phyloP scores from a whole-genome alignment of 768 basidiomycete species.

The Gelatoporia subvermispora region DNA sequence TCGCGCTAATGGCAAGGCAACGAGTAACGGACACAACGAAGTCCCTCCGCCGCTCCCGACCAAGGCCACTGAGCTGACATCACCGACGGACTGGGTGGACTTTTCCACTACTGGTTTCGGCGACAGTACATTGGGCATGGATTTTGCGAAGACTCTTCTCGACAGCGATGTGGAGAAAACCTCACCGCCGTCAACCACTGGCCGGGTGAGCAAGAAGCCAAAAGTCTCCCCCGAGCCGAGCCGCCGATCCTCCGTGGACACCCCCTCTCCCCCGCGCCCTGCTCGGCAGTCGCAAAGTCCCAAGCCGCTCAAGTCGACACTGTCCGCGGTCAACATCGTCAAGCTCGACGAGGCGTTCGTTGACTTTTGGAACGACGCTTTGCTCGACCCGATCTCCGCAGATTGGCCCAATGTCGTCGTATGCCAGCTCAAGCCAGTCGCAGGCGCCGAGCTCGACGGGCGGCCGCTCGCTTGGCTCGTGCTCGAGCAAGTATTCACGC shows the following conservation, averaged over 20 bases:
- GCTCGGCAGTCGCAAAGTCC: slow-evolving; percentile 1
- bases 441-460: slow-evolving; percentile 23
- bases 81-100: slow-evolving; percentile 56
- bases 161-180: slow-evolving; percentile 59
- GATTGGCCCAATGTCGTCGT: slow-evolving; percentile 68
- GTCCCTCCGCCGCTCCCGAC: slow-evolving; percentile 12
- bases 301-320: slow-evolving; percentile 21
- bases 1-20: slow-evolving; percentile 1
- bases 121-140: slow-evolving; percentile 33
- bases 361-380: slow-evolving; percentile 76
- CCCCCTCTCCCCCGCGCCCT: slow-evolving; percentile 5
- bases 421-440: slow-evolving; percentile 53
- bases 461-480: slow-evolving; percentile 59
- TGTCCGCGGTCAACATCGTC: slow-evolving; percentile 42
- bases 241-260: slow-evolving; percentile 22
- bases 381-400: slow-evolving; percentile 61
- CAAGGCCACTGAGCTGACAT: slow-evolving; percentile 4
- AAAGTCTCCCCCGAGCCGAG: slow-evolving; percentile 20
- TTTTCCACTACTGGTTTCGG: slow-evolving; percentile 65
- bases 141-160: slow-evolving; percentile 53
- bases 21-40: slow-evolving; percentile 2
- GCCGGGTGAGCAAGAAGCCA: slow-evolving; percentile 31
- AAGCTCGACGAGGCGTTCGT: slow-evolving; percentile 77
- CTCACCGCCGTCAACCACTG: slow-evolving; percentile 27
- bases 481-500: slow-evolving; percentile 56